Conservation (phyloP, 108 stramenopile genomes). For the Conticribra weissflogii region DNA sequence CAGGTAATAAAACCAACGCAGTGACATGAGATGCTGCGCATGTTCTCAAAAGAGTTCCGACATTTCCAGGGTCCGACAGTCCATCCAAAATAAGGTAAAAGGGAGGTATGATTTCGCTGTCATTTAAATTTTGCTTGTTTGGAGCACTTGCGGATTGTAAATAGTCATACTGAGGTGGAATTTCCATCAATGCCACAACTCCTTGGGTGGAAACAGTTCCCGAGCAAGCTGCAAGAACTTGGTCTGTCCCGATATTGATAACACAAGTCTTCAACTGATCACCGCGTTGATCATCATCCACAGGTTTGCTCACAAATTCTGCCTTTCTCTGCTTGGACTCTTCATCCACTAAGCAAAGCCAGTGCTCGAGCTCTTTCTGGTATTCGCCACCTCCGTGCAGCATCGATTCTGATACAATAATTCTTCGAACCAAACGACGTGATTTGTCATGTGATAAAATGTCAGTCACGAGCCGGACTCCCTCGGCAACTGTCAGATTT, state of each 20-base stretch:
- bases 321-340: slow-evolving; percentile 33
- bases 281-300: too few species aligned
- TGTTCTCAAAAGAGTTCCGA: slow-evolving; percentile 79
- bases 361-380: slow-evolving; percentile 23
- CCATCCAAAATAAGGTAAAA: slow-evolving; percentile 83
- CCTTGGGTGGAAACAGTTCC: slow-evolving; percentile 86
- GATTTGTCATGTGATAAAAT: slow-evolving; percentile 70
- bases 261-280: slow-evolving; percentile 4
- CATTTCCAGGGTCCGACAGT: slow-evolving; percentile 89
- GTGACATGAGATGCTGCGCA: slow-evolving; percentile 69
- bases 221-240: slow-evolving; percentile 62
- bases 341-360: slow-evolving; percentile 26
- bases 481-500: slow-evolving; percentile 78
- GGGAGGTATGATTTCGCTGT: slow-evolving; percentile 20
- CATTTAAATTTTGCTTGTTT: neutral
- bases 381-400: slow-evolving; percentile 17
- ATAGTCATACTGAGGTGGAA: slow-evolving; percentile 50
- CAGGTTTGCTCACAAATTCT: slow-evolving; percentile 3
- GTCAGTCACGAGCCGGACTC: slow-evolving; percentile 81
- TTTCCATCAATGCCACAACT: slow-evolving; percentile 75
- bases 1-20: slow-evolving; percentile 71
- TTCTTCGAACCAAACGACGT: slow-evolving; percentile 53
- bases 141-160: neutral
- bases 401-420: slow-evolving; percentile 64
- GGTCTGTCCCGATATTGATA: slow-evolving; percentile 57